Conservation (phyloP, 1,139 yeast species). For the Arxiozyma slooffiae region DNA sequence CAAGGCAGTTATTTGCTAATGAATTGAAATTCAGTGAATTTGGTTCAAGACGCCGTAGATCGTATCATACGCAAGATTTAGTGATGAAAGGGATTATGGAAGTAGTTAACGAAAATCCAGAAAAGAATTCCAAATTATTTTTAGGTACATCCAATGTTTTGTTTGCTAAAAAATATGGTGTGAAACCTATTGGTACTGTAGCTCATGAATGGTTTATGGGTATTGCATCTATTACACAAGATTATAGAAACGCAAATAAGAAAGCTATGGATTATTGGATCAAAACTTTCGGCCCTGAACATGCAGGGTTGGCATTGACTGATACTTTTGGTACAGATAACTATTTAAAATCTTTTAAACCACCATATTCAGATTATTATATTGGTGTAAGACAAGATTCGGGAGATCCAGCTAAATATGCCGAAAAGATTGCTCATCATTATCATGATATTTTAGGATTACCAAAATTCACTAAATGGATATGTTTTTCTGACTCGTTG, state of each 20-base stretch:
- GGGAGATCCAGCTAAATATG: slow-evolving; percentile 78
- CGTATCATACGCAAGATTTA: slow-evolving; percentile 59
- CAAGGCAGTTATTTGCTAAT: slow-evolving; percentile 41
- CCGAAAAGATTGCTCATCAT: slow-evolving; percentile 62
- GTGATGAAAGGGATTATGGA: slow-evolving; percentile 60
- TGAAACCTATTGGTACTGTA: slow-evolving; percentile 85
- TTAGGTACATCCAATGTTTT: slow-evolving; percentile 87
- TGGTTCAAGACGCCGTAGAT: slow-evolving; percentile 89
- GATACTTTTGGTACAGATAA: slow-evolving; percentile 95
- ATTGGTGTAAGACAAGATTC: slow-evolving; percentile 96
- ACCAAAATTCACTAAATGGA: slow-evolving; percentile 48
- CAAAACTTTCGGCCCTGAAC: slow-evolving; percentile 58
- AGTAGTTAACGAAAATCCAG: slow-evolving; percentile 33
- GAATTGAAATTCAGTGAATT: slow-evolving; percentile 78
- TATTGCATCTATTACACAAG: slow-evolving; percentile 76
- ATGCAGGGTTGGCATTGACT: slow-evolving; percentile 90
- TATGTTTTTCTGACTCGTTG: slow-evolving; percentile 84
- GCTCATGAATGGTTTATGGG: slow-evolving; percentile 99
- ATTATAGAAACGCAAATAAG: slow-evolving; percentile 65
- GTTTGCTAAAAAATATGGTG: slow-evolving; percentile 57
- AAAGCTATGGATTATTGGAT: slow-evolving; percentile 82
- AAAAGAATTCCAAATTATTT: slow-evolving; percentile 28
- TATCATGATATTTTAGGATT: slow-evolving; percentile 50
- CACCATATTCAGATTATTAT: slow-evolving; percentile 67
- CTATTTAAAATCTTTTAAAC: slow-evolving; percentile 51